Conservation (phyloP, 75 land plant genomes). For the Azolla pinnata region DNA sequence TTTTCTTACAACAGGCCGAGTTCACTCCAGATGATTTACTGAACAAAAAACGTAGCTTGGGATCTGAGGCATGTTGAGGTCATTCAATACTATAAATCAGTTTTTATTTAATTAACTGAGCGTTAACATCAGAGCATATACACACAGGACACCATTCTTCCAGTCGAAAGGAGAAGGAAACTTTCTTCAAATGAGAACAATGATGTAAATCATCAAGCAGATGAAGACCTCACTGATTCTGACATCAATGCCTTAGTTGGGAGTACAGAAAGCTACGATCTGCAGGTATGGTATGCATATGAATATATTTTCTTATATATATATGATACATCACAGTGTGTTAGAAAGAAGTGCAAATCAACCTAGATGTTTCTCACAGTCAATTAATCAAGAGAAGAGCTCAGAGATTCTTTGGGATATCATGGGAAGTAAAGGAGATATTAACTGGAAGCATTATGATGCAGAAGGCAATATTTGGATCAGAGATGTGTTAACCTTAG, state of each 20-base stretch:
- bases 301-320: neutral
- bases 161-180: slow-evolving; percentile 34
- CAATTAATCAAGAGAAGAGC: too few species aligned
- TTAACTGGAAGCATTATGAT: too few species aligned
- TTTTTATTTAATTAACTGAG: neutral
- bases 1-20: slow-evolving; percentile 48
- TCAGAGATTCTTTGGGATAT: too few species aligned
- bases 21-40: slow-evolving; percentile 70
- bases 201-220: slow-evolving; percentile 25
- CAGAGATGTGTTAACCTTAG: too few species aligned
- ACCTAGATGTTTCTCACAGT: too few species aligned
- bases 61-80: slow-evolving; percentile 39
- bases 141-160: slow-evolving; percentile 4
- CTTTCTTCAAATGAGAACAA: slow-evolving; percentile 24
- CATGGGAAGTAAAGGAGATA: too few species aligned
- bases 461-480: too few species aligned
- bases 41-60: slow-evolving; percentile 48
- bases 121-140: neutral
- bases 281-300: slow-evolving; percentile 38
- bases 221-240: slow-evolving; percentile 42
- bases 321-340: neutral
- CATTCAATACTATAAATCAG: too few species aligned
- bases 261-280: slow-evolving; percentile 39
- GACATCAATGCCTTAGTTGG: slow-evolving; percentile 79
- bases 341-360: too few species aligned